Percentiles rank a stretch among this genome's conserved stretches.
Evolutionary conservation across 768 basidiomycete species (phyloP).

Genomic region (Stropharia rugosoannulata): DNA sequence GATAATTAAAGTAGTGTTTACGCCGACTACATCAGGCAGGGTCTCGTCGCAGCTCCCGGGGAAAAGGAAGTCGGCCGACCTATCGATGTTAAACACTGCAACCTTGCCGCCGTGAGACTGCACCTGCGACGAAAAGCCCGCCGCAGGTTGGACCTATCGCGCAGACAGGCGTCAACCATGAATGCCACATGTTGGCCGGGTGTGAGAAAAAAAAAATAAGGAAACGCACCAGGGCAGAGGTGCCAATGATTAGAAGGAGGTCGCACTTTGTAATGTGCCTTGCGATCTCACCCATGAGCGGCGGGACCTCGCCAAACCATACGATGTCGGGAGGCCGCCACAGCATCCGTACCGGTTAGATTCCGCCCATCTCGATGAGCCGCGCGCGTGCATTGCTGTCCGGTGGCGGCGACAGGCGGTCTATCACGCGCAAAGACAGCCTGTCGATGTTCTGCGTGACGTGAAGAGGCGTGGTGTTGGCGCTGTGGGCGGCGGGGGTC

Average conservation of each 20-base stretch:
- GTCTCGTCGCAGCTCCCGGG: constrained; percentile 45
- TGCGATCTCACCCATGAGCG: constrained; percentile 32
- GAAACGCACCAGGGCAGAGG: constrained; percentile 35
- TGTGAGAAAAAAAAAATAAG: too few relatives aligned
- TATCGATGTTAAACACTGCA: constrained; percentile 39
- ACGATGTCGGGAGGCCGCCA: constrained; percentile 38
- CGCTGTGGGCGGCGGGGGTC: constrained; percentile 28
- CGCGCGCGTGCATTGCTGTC: constrained; percentile 10
- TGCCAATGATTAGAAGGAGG: constrained; percentile 43
- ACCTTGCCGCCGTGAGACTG: constrained; percentile 33
- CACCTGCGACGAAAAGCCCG: constrained; percentile 30
- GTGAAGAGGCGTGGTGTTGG: constrained; percentile 21
- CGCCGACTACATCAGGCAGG: constrained; percentile 36
- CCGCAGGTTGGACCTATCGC: constrained; percentile 34
- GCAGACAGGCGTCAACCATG: background rate
- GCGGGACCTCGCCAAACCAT: constrained; percentile 44
- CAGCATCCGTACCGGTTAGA: constrained; percentile 31
- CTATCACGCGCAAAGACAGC: constrained; percentile 32
- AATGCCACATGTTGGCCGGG: too few relatives aligned
- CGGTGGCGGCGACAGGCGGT: constrained; percentile 15
- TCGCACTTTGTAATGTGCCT: constrained; percentile 31
- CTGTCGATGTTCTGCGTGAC: constrained; percentile 51
- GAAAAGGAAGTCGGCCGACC: constrained; percentile 43
- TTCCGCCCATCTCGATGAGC: constrained; percentile 38
- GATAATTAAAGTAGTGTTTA: too few relatives aligned